phyloP scores from a whole-genome alignment of 2,329 filamentous ascomycete species.

The Fusarium buharicum region DNA sequence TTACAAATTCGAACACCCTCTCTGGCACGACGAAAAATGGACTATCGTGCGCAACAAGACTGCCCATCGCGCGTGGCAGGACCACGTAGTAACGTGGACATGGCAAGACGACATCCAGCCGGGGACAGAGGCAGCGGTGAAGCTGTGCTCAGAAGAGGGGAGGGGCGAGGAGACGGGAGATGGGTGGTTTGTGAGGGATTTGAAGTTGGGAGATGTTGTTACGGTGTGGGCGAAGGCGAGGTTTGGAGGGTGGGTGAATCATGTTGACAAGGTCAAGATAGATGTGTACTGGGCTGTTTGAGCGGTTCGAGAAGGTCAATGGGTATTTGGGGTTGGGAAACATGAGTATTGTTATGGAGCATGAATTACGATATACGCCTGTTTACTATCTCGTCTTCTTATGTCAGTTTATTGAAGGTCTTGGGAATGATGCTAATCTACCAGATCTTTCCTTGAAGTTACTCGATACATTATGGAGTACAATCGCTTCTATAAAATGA shows the following conservation, averaged over 20 bases:
- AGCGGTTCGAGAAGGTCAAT: neutral
- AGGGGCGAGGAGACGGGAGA: conserved; percentile 62
- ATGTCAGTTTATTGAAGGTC: too few species aligned
- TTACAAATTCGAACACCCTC: conserved; percentile 51
- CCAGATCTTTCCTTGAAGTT: too few species aligned
- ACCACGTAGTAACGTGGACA: conserved; percentile 65
- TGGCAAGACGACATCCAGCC: conserved; percentile 60
- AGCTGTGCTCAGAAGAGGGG: conserved; percentile 55
- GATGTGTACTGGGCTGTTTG: conserved; percentile 69
- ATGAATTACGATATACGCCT: conserved; percentile 1
- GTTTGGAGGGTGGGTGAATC: conserved; percentile 65
- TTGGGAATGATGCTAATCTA: too few species aligned
- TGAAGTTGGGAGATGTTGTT: conserved; percentile 69
- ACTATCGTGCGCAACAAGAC: conserved; percentile 62
- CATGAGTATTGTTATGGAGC: neutral
- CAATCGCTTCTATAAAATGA: too few species aligned
- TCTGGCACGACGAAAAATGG: conserved; percentile 50
- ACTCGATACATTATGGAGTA: too few species aligned
- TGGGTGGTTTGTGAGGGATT: conserved; percentile 65
- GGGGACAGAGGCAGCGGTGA: conserved; percentile 53
- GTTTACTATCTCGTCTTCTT: neutral
- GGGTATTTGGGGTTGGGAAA: neutral
- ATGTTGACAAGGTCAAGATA: conserved; percentile 60
- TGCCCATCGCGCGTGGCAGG: conserved; percentile 48
- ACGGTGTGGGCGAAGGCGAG: conserved; percentile 70